A percentile compares a stretch with the other conserved stretches of the same genome.
These are phyloP conservation scores for Wickerhamiella sergipiensis DNA, from an alignment of 805 yeast species.

Conservation along the genomic window DNA sequence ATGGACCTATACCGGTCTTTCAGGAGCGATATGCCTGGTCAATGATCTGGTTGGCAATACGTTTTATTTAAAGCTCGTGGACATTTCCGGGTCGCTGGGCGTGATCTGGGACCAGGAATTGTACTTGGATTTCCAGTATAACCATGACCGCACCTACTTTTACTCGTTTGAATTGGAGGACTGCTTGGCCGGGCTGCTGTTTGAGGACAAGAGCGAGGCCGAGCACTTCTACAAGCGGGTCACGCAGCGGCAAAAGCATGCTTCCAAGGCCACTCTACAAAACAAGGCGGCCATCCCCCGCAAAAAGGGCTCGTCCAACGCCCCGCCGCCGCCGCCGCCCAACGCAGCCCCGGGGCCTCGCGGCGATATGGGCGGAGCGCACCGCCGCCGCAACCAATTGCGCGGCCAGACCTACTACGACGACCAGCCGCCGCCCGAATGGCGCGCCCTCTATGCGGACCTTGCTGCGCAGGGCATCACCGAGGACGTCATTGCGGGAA, in stretches of 20 bases:
- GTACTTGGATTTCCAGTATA: slow-evolving; percentile 73
- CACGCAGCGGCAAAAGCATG: slow-evolving; percentile 61
- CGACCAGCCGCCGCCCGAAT: slow-evolving; percentile 69
- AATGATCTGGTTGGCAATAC: slow-evolving; percentile 94
- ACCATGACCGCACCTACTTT: slow-evolving; percentile 89
- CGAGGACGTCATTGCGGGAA: slow-evolving; percentile 81
- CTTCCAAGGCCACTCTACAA: slow-evolving; percentile 68
- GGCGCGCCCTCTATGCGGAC: slow-evolving; percentile 63
- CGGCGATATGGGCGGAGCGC: slow-evolving; percentile 36
- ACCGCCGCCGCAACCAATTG: slow-evolving; percentile 21
- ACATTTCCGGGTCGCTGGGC: slow-evolving; percentile 66
- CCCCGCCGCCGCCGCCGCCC: slow-evolving; percentile 22
- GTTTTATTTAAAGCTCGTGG: slow-evolving; percentile 79
- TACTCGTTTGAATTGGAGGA: slow-evolving; percentile 91
- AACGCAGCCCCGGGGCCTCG: slow-evolving; percentile 40
- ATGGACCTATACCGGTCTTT: slow-evolving; percentile 81
- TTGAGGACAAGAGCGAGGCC: slow-evolving; percentile 83
- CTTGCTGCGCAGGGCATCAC: slow-evolving; percentile 66
- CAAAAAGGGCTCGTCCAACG: slow-evolving; percentile 34
- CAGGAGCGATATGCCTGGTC: slow-evolving; percentile 76
- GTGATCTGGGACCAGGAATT: slow-evolving; percentile 96
- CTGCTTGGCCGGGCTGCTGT: slow-evolving; percentile 71
- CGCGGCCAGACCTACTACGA: slow-evolving; percentile 45
- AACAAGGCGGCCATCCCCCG: slow-evolving; percentile 82
- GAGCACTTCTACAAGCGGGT: slow-evolving; percentile 73